Percentiles rank a stretch among this genome's conserved stretches.
Conservation (phyloP, 495 filamentous ascomycete genomes). For the Xylaria curta region DNA sequence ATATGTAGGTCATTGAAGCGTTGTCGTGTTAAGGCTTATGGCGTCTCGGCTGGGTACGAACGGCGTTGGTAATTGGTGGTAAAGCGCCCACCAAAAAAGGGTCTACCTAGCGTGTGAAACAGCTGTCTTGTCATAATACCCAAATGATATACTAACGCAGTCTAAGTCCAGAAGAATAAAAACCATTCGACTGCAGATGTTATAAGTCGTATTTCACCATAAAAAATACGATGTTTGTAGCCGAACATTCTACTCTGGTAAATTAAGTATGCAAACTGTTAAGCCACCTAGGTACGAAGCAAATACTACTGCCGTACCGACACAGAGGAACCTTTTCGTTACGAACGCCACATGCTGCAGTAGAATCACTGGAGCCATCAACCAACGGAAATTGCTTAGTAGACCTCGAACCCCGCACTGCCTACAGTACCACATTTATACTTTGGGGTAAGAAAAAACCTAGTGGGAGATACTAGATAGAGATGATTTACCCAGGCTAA, state of each 20-base stretch:
- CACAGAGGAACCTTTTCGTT: conserved; percentile 12
- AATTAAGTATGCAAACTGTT: not conserved
- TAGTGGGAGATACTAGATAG: too few species aligned
- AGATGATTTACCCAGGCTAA: not conserved
- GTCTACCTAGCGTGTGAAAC: conserved; percentile 6
- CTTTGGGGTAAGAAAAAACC: not conserved
- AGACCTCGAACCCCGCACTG: not conserved
- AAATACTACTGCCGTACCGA: conserved; percentile 7
- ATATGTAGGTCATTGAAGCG: not conserved
- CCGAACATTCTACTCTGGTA: not conserved
- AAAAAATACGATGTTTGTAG: not conserved
- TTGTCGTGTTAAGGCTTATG: conserved; percentile 1
- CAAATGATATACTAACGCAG: not conserved
- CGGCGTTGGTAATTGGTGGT: conserved; percentile 2
- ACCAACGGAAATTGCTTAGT: not conserved
- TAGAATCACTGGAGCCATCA: not conserved
- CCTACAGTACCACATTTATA: not conserved
- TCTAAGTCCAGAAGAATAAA: not conserved
- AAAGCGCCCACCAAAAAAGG: not conserved
- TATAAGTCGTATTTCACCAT: not conserved
- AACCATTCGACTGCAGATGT: conserved; percentile 2
- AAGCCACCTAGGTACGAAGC: not conserved
- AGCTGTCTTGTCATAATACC: conserved; percentile 5
- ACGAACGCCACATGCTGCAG: conserved; percentile 6
- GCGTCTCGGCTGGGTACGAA: not conserved